phyloP scores from a whole-genome alignment of 2,329 filamentous ascomycete species.

The Nemania serpens region DNA sequence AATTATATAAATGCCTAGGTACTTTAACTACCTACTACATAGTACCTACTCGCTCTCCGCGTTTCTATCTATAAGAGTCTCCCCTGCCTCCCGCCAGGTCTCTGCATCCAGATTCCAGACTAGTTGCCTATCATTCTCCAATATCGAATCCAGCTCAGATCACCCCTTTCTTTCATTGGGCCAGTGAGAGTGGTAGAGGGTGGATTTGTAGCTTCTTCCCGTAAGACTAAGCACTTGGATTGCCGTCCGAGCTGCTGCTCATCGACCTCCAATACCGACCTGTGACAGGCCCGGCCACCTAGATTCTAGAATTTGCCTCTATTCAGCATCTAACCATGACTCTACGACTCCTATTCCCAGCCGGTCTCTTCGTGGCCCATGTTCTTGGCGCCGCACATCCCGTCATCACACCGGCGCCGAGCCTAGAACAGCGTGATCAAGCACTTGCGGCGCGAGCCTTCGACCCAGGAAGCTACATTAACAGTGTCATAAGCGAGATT shows the following conservation, averaged over 20 bases:
- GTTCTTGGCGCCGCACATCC: slow-evolving; percentile 44
- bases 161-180: too few species aligned
- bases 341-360: slow-evolving; percentile 17
- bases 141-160: too few species aligned
- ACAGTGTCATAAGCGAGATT: slow-evolving; percentile 54
- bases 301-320: background rate
- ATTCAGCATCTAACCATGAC: slow-evolving; percentile 18
- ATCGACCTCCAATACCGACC: background rate
- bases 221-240: too few species aligned
- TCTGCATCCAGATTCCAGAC: background rate
- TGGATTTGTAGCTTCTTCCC: too few species aligned
- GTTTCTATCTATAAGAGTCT: background rate
- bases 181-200: too few species aligned
- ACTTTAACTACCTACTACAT: too few species aligned
- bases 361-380: slow-evolving; percentile 28
- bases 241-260: background rate
- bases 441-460: slow-evolving; percentile 45
- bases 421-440: slow-evolving; percentile 43
- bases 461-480: slow-evolving; percentile 55
- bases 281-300: background rate
- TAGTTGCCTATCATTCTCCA: too few species aligned
- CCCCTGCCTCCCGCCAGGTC: background rate
- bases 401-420: slow-evolving; percentile 53
- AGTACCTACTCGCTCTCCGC: too few species aligned
- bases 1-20: background rate